These are phyloP conservation scores for Piper betle DNA, from an alignment of 164 flowering plant species.

Conservation along the genomic window DNA sequence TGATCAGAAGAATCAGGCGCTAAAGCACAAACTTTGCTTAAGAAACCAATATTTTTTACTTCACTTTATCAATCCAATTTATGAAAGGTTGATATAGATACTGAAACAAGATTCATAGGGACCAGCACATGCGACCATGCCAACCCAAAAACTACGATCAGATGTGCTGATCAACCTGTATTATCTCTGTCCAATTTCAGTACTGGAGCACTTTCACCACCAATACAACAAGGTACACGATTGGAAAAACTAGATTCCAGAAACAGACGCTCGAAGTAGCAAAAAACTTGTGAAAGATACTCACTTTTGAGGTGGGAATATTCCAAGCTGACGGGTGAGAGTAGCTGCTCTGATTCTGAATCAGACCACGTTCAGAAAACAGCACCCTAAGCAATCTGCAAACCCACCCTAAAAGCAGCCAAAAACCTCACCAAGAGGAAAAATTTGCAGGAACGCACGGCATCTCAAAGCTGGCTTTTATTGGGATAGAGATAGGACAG, in stretches of 20 bases:
- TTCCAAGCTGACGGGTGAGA: not conserved
- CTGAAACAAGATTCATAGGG: not conserved
- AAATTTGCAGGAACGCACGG: too few species aligned
- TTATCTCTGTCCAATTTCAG: not conserved
- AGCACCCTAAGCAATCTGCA: not conserved
- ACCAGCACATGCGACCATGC: slow-evolving; percentile 1
- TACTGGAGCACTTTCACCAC: not conserved
- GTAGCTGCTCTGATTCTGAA: not conserved
- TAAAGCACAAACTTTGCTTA: not conserved
- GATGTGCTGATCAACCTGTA: not conserved
- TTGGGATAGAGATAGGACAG: not conserved
- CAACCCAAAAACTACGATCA: not conserved
- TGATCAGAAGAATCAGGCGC: not conserved
- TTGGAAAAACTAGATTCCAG: too few species aligned
- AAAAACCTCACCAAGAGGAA: not conserved
- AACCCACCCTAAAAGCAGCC: not conserved
- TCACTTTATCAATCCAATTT: not conserved
- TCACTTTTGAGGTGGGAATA: slow-evolving; percentile 1
- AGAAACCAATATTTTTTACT: not conserved
- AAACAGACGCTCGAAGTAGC: not conserved
- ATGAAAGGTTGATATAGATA: not conserved
- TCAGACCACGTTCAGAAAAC: not conserved
- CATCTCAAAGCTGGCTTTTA: not conserved
- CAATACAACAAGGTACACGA: not conserved
- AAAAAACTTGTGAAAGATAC: not conserved